These are phyloP conservation scores for Ustilago xerochloae DNA, from an alignment of 1,284 basidiomycete species.

Conservation along the genomic window DNA sequence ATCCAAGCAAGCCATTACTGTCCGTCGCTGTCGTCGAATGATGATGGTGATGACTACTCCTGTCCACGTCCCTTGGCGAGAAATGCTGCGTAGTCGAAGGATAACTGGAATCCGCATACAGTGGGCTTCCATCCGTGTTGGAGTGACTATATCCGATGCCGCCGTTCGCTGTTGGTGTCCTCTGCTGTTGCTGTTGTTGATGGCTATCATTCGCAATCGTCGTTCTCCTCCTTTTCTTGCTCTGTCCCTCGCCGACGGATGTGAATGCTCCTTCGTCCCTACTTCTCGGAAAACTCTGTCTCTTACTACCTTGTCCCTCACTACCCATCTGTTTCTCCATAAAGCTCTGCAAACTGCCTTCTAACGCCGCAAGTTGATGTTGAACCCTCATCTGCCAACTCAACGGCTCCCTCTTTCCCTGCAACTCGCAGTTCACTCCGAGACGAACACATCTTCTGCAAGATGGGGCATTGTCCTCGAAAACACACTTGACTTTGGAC, in stretches of 20 bases:
- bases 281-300: conserved; percentile 12
- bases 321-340: conserved; percentile 21
- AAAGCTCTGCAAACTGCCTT: conserved; percentile 30
- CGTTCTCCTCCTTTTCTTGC: conserved; percentile 17
- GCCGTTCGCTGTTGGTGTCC: background rate
- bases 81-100: conserved; percentile 19
- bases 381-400: conserved; percentile 46
- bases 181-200: too few species aligned
- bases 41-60: background rate
- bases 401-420: conserved; percentile 33
- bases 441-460: conserved; percentile 28
- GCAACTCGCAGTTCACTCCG: conserved; percentile 33
- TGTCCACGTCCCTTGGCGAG: conserved; percentile 16
- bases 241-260: too few species aligned
- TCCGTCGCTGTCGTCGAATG: background rate
- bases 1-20: conserved; percentile 4
- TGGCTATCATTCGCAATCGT: too few species aligned
- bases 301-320: background rate
- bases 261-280: too few species aligned
- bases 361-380: conserved; percentile 31
- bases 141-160: background rate
- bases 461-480: conserved; percentile 19
- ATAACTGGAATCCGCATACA: conserved; percentile 25
- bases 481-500: conserved; percentile 40
- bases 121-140: conserved; percentile 5